Conservation (phyloP, 2,329 filamentous ascomycete species). For the Neodidymelliopsis sp. region DNA sequence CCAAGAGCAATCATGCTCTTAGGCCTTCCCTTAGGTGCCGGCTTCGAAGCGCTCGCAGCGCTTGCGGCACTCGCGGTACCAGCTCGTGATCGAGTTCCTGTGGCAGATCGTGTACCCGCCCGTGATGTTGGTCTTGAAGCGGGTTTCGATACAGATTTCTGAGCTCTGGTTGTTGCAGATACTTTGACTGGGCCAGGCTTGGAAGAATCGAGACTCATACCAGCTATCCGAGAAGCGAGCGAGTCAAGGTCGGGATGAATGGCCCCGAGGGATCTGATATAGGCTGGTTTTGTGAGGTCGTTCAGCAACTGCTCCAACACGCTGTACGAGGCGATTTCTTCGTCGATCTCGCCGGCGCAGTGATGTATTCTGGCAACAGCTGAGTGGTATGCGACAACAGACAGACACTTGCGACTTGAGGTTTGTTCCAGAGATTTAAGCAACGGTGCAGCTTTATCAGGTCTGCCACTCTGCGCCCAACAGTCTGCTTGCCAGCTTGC, state of each 20-base stretch:
- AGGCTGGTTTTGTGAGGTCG: slow-evolving; percentile 49
- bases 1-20: slow-evolving; percentile 16
- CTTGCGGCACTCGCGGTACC: slow-evolving; percentile 25
- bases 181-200: slow-evolving; percentile 16
- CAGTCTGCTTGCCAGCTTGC: slow-evolving; percentile 55
- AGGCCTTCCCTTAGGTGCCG: slow-evolving; percentile 18
- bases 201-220: slow-evolving; percentile 46
- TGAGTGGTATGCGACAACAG: slow-evolving; percentile 61
- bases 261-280: slow-evolving; percentile 37
- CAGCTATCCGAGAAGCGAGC: slow-evolving; percentile 54
- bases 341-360: slow-evolving; percentile 55
- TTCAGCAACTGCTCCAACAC: slow-evolving; percentile 56
- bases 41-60: slow-evolving; percentile 10
- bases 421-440: slow-evolving; percentile 60
- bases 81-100: slow-evolving; percentile 26
- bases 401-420: slow-evolving; percentile 53
- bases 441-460: slow-evolving; percentile 58
- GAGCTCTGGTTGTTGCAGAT: slow-evolving; percentile 28
- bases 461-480: slow-evolving; percentile 58
- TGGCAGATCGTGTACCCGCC: slow-evolving; percentile 17
- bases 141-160: slow-evolving; percentile 32
- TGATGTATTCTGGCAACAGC: slow-evolving; percentile 60
- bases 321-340: slow-evolving; percentile 59
- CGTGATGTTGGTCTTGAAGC: slow-evolving; percentile 15
- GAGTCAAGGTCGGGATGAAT: slow-evolving; percentile 39